Base-by-base conservation (phyloP, 2,329 filamentous ascomycete species). In the Zasmidium citrigriseum region DNA sequence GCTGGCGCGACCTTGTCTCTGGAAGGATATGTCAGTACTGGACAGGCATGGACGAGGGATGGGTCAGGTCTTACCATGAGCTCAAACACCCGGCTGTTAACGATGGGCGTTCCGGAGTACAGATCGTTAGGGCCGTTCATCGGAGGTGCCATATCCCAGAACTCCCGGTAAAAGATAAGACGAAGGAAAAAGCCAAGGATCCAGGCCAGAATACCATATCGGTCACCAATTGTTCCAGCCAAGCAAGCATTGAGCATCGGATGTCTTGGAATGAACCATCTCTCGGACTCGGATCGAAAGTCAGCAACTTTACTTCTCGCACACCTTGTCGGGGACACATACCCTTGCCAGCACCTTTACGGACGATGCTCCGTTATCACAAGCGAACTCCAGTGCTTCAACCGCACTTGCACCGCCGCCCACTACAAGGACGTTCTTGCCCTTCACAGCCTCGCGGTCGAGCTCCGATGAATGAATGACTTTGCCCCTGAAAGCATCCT, bases 351-450 rank as follows among this genome's bases (percentile, higher is more conserved):
- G 81, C 24, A 96, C 86, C 54, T 86, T 87, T 0, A 87, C 87
- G 67, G 90, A 85, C 4, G 78, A 77, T 0, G 90, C 90, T 2
- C 86, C 81, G 49, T 86, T 83, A 16, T 84, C 78, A 16, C 86
- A 83, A 1, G 89, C 90, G 65, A 90, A 95, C 69, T 96, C 90
- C 20, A 96, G 79, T 0, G 89, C 90, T 72, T 96, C 91, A 2
- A 96, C 87, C 2, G 90, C 91, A 55, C 87, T 91, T 11, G 91
- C 91, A 1, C 91, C 91, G 7, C 90, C 90, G 3, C 91, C 91
- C 55, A 96, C 86, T 53, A 96, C 83, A 52, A 88, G 82, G 18
- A 96, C 83, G 10, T 85, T 89, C 76, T 95, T 96, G 24, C 82
- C 89, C 67, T 87, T 85, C 21, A 87, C 89, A 18, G 86, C 75